Percentiles rank a stretch among this genome's conserved stretches.
These are phyloP conservation scores for Microcos paniculata DNA, from an alignment of 345 rosid genomes.

Conservation along the genomic window DNA sequence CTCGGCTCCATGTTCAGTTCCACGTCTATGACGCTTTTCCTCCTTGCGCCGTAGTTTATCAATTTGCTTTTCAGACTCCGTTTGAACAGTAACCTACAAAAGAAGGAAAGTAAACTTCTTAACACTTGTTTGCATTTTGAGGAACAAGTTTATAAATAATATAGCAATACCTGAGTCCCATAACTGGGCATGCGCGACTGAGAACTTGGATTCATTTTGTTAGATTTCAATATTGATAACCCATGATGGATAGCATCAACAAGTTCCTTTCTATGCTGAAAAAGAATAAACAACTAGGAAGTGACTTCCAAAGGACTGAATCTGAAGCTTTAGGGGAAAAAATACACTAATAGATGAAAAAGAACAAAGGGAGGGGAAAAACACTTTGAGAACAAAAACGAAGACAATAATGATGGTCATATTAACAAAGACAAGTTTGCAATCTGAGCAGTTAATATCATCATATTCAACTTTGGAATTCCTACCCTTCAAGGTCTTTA, in stretches of 20 bases:
- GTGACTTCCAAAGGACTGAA: neutral
- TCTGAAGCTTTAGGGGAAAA: neutral
- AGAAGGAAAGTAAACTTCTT: slow-evolving; percentile 3
- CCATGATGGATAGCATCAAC: slow-evolving; percentile 90
- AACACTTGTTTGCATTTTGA: neutral
- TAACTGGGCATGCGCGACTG: slow-evolving; percentile 90
- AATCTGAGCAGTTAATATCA: neutral
- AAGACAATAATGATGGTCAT: neutral
- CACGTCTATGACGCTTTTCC: slow-evolving; percentile 81
- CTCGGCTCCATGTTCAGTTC: slow-evolving; percentile 67
- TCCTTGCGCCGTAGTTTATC: slow-evolving; percentile 97
- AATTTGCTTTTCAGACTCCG: slow-evolving; percentile 81
- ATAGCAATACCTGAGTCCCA: slow-evolving; percentile 78
- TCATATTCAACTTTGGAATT: neutral
- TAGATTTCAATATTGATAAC: slow-evolving; percentile 63
- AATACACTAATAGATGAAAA: neutral
- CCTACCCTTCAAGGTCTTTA: neutral
- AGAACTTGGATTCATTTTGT: slow-evolving; percentile 58
- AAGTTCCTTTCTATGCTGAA: slow-evolving; percentile 87
- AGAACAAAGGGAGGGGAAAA: slow-evolving; percentile 11
- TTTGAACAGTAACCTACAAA: slow-evolving; percentile 88
- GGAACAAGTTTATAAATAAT: neutral
- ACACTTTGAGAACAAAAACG: neutral
- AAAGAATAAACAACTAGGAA: slow-evolving; percentile 23
- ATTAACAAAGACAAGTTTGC: neutral